Conservation (phyloP, 2,329 filamentous ascomycete species). For the Stromatinia cepivora region DNA sequence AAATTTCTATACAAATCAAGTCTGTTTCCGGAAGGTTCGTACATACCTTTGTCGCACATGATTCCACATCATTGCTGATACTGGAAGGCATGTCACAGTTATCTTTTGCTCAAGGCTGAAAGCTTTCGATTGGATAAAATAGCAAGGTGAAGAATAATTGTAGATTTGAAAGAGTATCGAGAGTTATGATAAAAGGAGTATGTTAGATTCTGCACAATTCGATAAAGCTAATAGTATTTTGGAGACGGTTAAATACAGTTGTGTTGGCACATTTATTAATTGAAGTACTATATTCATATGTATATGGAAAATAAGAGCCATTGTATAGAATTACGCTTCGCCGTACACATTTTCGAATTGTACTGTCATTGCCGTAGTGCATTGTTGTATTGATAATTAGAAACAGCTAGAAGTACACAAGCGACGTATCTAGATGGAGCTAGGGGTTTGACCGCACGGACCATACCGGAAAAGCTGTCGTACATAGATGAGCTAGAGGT, state of each 20-base stretch:
- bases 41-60: background rate
- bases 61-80: background rate
- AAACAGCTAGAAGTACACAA: background rate
- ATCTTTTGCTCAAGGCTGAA: background rate
- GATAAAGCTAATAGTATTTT: no score
- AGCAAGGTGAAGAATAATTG: rapidly evolving
- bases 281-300: background rate
- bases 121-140: background rate
- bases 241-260: background rate
- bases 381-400: background rate
- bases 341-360: background rate
- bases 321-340: background rate
- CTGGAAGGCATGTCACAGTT: background rate
- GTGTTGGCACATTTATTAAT: background rate
- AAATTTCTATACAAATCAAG: background rate
- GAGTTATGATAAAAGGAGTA: background rate
- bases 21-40: no score
- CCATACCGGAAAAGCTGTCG: background rate
- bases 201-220: background rate
- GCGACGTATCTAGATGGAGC: background rate
- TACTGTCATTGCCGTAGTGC: background rate
- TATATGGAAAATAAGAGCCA: background rate
- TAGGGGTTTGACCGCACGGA: background rate
- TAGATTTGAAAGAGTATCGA: background rate
- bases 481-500: background rate